These are phyloP conservation scores for Saccharomycopsis fodiens DNA, from an alignment of 805 yeast species.

Conservation along the genomic window DNA sequence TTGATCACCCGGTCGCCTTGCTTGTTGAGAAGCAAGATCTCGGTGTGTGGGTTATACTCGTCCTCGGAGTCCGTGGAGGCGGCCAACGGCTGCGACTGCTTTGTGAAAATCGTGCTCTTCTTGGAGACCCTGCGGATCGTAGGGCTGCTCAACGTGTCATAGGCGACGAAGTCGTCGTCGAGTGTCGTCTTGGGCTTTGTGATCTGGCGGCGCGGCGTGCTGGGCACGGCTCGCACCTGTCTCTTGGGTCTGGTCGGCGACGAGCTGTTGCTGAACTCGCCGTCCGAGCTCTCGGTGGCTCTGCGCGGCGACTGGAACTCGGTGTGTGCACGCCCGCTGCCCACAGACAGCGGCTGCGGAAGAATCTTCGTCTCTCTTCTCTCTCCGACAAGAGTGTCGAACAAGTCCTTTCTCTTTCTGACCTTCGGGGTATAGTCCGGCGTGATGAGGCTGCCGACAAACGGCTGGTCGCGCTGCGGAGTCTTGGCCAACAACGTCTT, in stretches of 20 bases:
- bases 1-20: constrained; percentile 14
- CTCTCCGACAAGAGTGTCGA: constrained; percentile 2
- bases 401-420: constrained; percentile 15
- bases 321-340: neutral
- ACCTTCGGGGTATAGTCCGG: constrained; percentile 19
- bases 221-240: neutral
- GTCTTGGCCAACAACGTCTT: neutral
- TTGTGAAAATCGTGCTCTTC: neutral
- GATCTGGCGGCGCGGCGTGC: constrained; percentile 10
- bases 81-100: neutral
- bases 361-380: neutral
- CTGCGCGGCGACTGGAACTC: neutral
- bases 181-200: neutral
- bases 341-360: neutral
- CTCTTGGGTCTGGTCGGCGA: constrained; percentile 2
- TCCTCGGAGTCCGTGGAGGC: neutral
- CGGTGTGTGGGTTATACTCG: constrained; percentile 11
- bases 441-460: constrained; percentile 8
- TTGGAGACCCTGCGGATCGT: constrained; percentile 1
- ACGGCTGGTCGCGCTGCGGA: neutral
- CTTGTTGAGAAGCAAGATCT: constrained; percentile 12
- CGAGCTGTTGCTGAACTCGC: neutral
- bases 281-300: neutral
- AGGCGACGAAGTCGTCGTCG: constrained; percentile 11
- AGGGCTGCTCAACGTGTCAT: constrained; percentile 14